Percentiles rank a stretch among this genome's conserved stretches.
These are phyloP conservation scores for Delitschia confertaspora DNA, from an alignment of 495 filamentous ascomycete genomes.

Conservation along the genomic window DNA sequence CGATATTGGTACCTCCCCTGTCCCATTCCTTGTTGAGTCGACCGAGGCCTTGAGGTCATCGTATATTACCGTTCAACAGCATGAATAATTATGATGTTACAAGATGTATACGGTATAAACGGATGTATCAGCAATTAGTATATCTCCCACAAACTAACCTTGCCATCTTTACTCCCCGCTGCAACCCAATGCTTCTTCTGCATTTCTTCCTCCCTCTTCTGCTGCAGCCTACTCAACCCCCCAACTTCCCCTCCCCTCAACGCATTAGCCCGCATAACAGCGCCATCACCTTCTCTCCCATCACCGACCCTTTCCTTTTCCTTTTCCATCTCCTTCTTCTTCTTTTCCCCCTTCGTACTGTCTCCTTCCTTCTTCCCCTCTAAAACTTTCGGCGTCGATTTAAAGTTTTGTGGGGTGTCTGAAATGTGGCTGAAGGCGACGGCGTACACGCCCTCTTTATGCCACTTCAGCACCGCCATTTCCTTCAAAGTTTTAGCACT, in stretches of 20 bases:
- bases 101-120: no score
- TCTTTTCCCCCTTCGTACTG: conserved; percentile 1
- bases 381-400: conserved; percentile 20
- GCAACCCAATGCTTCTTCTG: conserved; percentile 78
- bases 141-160: conserved; percentile 92
- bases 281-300: conserved; percentile 34
- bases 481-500: conserved; percentile 73
- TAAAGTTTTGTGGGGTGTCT: no score
- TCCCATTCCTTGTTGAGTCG: no score
- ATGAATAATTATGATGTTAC: no score
- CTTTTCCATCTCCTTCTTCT: neutral
- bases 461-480: conserved; percentile 92
- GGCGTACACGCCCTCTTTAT: conserved; percentile 81
- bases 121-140: conserved; percentile 54
- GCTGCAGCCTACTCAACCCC: conserved; percentile 16
- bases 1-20: no score
- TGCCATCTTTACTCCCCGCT: conserved; percentile 89
- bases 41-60: no score
- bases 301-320: conserved; percentile 15
- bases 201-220: conserved; percentile 47
- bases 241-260: conserved; percentile 8
- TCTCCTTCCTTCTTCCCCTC: neutral
- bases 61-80: no score
- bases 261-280: no score
- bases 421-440: conserved; percentile 58